These are phyloP conservation scores for Taiwanofungus camphoratus DNA, from an alignment of 1,284 basidiomycete genomes.

Conservation along the genomic window DNA sequence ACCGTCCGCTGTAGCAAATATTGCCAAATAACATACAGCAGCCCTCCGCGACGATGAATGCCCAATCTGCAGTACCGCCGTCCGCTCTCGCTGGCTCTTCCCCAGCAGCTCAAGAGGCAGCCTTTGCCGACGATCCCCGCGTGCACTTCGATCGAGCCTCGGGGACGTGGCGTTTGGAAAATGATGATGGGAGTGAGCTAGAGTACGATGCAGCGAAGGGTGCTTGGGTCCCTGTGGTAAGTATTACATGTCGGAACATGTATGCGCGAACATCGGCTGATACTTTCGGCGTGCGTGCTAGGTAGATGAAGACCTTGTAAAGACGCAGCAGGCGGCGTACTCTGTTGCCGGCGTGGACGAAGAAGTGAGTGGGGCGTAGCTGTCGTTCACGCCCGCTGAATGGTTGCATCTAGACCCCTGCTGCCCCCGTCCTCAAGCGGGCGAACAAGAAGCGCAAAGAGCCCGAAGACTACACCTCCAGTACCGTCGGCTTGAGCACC, in stretches of 20 bases:
- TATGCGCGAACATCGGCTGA: background rate
- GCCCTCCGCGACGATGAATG: slow-evolving; percentile 7
- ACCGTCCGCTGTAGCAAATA: background rate
- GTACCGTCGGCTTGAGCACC: slow-evolving; percentile 39
- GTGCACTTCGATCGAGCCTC: slow-evolving; percentile 76
- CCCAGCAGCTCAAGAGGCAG: slow-evolving; percentile 48
- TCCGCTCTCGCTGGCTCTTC: slow-evolving; percentile 45
- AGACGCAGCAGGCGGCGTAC: slow-evolving; percentile 89
- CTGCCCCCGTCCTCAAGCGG: slow-evolving; percentile 75
- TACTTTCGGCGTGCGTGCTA: slow-evolving; percentile 16
- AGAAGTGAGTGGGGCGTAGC: slow-evolving; percentile 48
- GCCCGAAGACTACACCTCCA: slow-evolving; percentile 68
- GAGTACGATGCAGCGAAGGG: slow-evolving; percentile 80
- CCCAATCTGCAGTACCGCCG: slow-evolving; percentile 34
- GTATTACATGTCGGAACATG: slow-evolving; percentile 25
- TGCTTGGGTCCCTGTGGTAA: slow-evolving; percentile 79
- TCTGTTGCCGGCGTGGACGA: slow-evolving; percentile 88
- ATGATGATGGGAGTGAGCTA: slow-evolving; percentile 81
- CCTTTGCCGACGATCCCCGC: slow-evolving; percentile 73
- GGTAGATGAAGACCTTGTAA: slow-evolving; percentile 80
- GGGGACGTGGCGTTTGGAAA: slow-evolving; percentile 84
- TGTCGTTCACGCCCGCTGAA: slow-evolving; percentile 4
- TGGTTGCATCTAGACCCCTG: slow-evolving; percentile 55
- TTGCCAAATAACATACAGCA: background rate
- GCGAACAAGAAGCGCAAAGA: slow-evolving; percentile 81